A percentile compares a stretch with the other conserved stretches of the same genome.
phyloP scores from a whole-genome alignment of 805 yeast genomes.

The Spathaspora sp. region DNA sequence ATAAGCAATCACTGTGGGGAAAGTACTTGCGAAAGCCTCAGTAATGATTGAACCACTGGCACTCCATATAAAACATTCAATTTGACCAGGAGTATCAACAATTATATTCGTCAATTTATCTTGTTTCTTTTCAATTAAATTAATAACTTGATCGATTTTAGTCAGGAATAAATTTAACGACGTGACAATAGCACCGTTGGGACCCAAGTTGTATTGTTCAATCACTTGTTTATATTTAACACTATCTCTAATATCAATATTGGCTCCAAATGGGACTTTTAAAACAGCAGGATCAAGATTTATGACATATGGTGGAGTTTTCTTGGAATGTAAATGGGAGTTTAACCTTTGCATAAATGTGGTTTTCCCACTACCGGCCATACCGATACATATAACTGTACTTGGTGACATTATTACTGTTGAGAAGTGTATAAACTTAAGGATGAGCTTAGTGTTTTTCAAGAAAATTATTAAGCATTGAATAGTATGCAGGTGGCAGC shows the following conservation, averaged over 20 bases:
- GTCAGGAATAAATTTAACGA: constrained; percentile 89
- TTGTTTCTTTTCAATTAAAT: constrained; percentile 75
- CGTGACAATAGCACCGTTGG: constrained; percentile 97
- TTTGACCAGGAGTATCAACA: constrained; percentile 98
- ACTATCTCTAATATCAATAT: constrained; percentile 94
- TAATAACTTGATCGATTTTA: constrained; percentile 92
- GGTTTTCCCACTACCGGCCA: constrained; percentile 84
- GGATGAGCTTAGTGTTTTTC: background rate
- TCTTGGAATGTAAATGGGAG: constrained; percentile 74
- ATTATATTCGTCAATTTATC: constrained; percentile 62
- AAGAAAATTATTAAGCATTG: no score
- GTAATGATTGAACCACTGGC: constrained; percentile 97
- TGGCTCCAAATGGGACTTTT: constrained; percentile 89
- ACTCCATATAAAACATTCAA: constrained; percentile 97
- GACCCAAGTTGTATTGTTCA: constrained; percentile 94
- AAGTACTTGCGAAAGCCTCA: constrained; percentile 92
- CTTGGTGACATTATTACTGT: constrained; percentile 19
- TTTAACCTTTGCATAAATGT: constrained; percentile 95
- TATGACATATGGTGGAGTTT: constrained; percentile 82
- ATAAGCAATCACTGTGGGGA: constrained; percentile 94
- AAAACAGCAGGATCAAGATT: constrained; percentile 96
- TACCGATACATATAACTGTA: constrained; percentile 46
- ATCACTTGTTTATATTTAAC: constrained; percentile 93
- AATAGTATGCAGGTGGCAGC: no score
- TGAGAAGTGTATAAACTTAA: background rate